phyloP scores from a whole-genome alignment of 805 yeast genomes.

The Jamesozyma rosinii region DNA sequence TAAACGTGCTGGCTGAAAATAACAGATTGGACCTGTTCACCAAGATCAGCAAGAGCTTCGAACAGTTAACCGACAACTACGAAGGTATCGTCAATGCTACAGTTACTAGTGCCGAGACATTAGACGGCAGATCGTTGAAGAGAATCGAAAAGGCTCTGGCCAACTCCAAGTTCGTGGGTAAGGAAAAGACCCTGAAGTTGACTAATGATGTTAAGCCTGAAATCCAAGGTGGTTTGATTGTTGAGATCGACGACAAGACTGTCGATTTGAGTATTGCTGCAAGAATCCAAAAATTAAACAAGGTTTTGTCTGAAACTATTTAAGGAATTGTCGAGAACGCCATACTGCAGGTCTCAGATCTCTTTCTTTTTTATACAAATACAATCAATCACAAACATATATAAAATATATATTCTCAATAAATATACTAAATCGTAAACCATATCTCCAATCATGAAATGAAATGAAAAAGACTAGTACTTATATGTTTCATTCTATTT shows the following conservation, averaged over 20 bases:
- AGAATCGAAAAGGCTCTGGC: slow-evolving; percentile 73
- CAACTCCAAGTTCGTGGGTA: slow-evolving; percentile 72
- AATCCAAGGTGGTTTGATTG: slow-evolving; percentile 89
- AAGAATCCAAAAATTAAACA: slow-evolving; percentile 82
- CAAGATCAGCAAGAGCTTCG: slow-evolving; percentile 60
- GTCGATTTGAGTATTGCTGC: slow-evolving; percentile 84
- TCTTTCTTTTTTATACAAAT: neutral
- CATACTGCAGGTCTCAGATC: no score
- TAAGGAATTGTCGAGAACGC: slow-evolving; percentile 38
- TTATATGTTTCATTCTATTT: neutral
- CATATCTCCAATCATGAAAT: neutral
- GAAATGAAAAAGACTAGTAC: neutral
- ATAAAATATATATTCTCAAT: slow-evolving; percentile 1
- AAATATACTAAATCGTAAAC: neutral
- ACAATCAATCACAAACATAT: neutral
- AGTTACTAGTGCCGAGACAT: slow-evolving; percentile 76
- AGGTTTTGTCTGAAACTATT: slow-evolving; percentile 76
- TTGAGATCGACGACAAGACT: slow-evolving; percentile 93
- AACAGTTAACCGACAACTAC: slow-evolving; percentile 74
- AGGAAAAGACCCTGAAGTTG: slow-evolving; percentile 76
- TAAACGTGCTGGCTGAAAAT: slow-evolving; percentile 83
- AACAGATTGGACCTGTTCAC: slow-evolving; percentile 73
- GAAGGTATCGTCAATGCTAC: slow-evolving; percentile 88
- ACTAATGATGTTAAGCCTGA: slow-evolving; percentile 79
- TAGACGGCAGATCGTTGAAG: slow-evolving; percentile 70